These are phyloP conservation scores for Xylaria grammica DNA, from an alignment of 495 filamentous ascomycete genomes.

Conservation along the genomic window DNA sequence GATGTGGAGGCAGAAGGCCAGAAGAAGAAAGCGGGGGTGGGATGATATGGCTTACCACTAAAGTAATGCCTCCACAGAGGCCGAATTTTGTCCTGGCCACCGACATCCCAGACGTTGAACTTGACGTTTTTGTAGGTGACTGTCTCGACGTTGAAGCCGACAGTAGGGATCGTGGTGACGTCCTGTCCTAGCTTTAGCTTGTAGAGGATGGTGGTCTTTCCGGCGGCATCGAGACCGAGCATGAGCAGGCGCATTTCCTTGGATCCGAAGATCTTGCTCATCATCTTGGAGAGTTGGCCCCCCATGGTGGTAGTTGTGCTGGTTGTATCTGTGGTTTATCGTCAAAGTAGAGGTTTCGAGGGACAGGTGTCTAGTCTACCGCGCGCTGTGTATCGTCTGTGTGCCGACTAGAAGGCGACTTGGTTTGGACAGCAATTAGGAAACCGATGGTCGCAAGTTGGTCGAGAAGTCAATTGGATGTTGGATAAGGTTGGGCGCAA, in stretches of 20 bases:
- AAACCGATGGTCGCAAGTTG: not conserved
- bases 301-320: conserved; percentile 64
- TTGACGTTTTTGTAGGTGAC: conserved; percentile 99
- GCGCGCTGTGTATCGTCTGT: not conserved
- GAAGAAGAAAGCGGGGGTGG: conserved; percentile 10
- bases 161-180: conserved; percentile 98
- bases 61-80: conserved; percentile 99
- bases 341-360: not conserved
- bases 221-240: conserved; percentile 95
- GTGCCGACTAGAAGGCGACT: not conserved
- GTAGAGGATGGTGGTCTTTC: conserved; percentile 99
- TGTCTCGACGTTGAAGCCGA: conserved; percentile 99
- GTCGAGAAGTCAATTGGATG: not conserved
- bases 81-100: conserved; percentile 98
- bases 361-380: not conserved
- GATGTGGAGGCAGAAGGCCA: not conserved
- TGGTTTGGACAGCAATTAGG: not conserved
- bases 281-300: conserved; percentile 81
- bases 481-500: not conserved
- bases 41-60: conserved; percentile 67
- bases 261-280: conserved; percentile 97
- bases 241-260: conserved; percentile 99
- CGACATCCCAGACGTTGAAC: conserved; percentile 99
- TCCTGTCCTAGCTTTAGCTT: conserved; percentile 98
- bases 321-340: not conserved